These are phyloP conservation scores for Chrysanthemum lavandulifolium DNA, from an alignment of 129 eudicot genomes.

Conservation along the genomic window DNA sequence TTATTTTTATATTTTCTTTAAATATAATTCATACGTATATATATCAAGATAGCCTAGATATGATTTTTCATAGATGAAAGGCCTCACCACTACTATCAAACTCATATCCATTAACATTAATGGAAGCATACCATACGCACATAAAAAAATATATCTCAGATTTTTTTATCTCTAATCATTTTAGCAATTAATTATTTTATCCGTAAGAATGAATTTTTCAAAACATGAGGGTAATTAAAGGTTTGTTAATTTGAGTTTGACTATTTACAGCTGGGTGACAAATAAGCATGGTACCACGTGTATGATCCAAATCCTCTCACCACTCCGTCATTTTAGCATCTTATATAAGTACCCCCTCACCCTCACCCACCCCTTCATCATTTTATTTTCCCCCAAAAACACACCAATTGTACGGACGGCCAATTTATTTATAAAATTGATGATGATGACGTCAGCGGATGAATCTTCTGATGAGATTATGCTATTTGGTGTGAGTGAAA, in stretches of 20 bases:
- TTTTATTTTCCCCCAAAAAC: neutral
- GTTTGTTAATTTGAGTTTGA: conserved; percentile 23
- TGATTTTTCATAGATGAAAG: too few relatives aligned
- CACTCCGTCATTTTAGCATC: conserved; percentile 34
- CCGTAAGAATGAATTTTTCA: too few relatives aligned
- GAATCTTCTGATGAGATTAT: conserved; percentile 50
- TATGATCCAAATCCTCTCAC: conserved; percentile 24
- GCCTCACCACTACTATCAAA: too few relatives aligned
- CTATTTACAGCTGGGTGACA: conserved; percentile 12
- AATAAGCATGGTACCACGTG: conserved; percentile 41
- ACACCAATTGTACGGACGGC: conserved; percentile 28
- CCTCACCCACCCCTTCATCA: neutral
- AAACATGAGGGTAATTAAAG: too few relatives aligned
- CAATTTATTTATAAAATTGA: neutral
- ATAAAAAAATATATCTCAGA: too few relatives aligned
- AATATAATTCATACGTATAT: too few relatives aligned
- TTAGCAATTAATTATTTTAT: too few relatives aligned
- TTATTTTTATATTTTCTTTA: too few relatives aligned
- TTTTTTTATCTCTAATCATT: too few relatives aligned
- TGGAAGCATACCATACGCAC: too few relatives aligned
- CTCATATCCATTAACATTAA: too few relatives aligned
- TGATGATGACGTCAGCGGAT: conserved; percentile 23
- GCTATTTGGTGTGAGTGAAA: conserved; percentile 83
- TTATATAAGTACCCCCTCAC: conserved; percentile 23
- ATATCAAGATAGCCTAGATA: too few relatives aligned